Evolutionary conservation across 495 filamentous ascomycete genomes (phyloP).

Genomic region (Penicillium fimorum): DNA sequence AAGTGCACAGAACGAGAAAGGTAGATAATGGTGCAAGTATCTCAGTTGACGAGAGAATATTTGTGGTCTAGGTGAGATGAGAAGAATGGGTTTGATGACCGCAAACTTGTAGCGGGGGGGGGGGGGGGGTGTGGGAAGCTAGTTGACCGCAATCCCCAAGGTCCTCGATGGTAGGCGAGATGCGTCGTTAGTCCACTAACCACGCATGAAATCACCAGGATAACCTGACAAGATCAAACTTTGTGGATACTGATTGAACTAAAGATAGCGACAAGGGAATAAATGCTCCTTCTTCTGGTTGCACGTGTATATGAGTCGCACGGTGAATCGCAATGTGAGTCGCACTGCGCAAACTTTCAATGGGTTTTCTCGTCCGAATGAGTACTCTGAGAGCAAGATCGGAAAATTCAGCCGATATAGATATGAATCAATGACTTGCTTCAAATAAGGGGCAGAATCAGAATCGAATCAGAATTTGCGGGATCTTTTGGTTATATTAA

Average conservation of each 20-base stretch:
- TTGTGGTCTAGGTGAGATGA: background rate
- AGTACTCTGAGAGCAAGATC: conserved; percentile 16
- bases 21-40: background rate
- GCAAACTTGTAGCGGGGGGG: conserved; percentile 1
- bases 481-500: conserved; percentile 10
- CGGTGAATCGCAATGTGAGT: conserved; percentile 3
- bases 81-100: background rate
- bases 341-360: background rate
- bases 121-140: conserved; percentile 15
- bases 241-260: conserved; percentile 12
- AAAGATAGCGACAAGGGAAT: conserved; percentile 1
- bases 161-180: conserved; percentile 25
- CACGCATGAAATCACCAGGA: conserved; percentile 15
- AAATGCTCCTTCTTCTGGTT: conserved; percentile 6
- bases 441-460: background rate
- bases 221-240: conserved; percentile 18
- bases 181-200: conserved; percentile 15
- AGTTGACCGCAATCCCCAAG: conserved; percentile 26
- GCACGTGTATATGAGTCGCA: conserved; percentile 9
- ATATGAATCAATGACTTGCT: conserved; percentile 1
- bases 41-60: conserved; percentile 5
- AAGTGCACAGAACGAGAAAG: background rate
- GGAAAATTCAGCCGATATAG: background rate
- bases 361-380: conserved; percentile 2
- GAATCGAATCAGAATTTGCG: conserved; percentile 24